Evolutionary conservation across 179 eudicot genomes (phyloP).

Genomic region (Silene noctiflora): DNA sequence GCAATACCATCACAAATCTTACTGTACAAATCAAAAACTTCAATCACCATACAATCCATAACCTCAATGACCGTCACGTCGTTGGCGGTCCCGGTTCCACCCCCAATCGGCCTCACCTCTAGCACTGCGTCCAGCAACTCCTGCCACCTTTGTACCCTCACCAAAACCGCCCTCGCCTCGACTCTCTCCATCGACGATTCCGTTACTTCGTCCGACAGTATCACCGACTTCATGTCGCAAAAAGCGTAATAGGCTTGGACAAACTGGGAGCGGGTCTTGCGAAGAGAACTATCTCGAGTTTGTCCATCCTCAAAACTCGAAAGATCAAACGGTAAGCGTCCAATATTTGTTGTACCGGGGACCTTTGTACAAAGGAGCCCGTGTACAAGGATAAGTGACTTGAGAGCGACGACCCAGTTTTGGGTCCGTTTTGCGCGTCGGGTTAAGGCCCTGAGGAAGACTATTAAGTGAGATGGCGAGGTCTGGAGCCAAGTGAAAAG

Average conservation of each 20-base stretch:
- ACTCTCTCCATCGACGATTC: neutral
- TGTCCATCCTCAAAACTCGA: too few relatives aligned
- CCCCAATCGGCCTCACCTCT: conserved; percentile 44
- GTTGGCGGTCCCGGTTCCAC: conserved; percentile 1
- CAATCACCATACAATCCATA: conserved; percentile 62
- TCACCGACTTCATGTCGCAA: conserved; percentile 31
- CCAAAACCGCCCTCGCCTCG: conserved; percentile 22
- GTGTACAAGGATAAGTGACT: too few relatives aligned
- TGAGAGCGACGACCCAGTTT: too few relatives aligned
- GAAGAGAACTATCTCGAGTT: neutral
- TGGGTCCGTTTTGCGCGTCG: conserved; percentile 29
- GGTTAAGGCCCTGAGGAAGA: conserved; percentile 48
- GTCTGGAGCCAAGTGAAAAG: conserved; percentile 52
- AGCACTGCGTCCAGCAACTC: conserved; percentile 49
- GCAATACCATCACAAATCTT: conserved; percentile 64
- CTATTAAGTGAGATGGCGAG: conserved; percentile 38
- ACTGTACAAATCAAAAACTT: conserved; percentile 60
- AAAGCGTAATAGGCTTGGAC: conserved; percentile 37
- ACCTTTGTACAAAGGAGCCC: conserved; percentile 17
- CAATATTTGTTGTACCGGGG: conserved; percentile 43
- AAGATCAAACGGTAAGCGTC: conserved; percentile 27
- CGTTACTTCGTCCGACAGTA: conserved; percentile 8
- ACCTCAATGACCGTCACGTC: neutral
- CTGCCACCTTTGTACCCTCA: conserved; percentile 53
- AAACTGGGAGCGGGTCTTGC: conserved; percentile 39